Evolutionary conservation across 2,329 filamentous ascomycete species (phyloP), one percentile per base, ranked within the genome.

Genomic region (Cyphellophora europaea): DNA sequence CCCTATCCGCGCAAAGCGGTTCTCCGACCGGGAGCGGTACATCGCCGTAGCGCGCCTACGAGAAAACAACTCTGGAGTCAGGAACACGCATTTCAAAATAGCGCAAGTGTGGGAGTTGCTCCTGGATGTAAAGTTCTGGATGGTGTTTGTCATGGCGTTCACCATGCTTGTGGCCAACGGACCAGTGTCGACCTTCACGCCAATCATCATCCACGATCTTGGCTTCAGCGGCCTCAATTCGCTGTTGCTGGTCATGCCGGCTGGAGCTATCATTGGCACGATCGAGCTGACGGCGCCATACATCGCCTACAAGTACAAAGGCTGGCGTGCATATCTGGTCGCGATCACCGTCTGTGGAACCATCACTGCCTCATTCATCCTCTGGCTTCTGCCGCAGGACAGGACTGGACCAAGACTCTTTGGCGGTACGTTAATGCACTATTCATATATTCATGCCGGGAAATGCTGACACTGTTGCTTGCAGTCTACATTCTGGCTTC

Each of bases 1-100:
- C 1, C 77, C 80, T 0, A 71, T 74, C 0, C 67, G 67, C 0
- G 80, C 81, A 0, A 82, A 77, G 77, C 83, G 85, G 47, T 57
- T 85, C 27, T 74, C 67, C 0, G 54, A 58, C 0, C 70, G 74
- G 4, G 62, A 69, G 39, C 53, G 56, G 6, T 44, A 57, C 2
- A 63, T 77, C n/a, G 71, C 71, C 3, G 59, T 73, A 11, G 65
- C 67, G 30, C 65, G 72, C 16, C 64, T 73, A 0, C 56, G 65
- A 1, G 53, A 52, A 4, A 74, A 75, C 43, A 54, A 61, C 11
- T 63, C 69, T 37, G 72, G 71, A 2, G 61, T 74, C 32, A 70
- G 27, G 17, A 33, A 72, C 49, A 74, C 69, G 42, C 56, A 59
- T 8, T 67, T 67, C 50, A 61, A 64, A 32, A 52, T 48, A 51